These are phyloP conservation scores for Wilhelminamyces savonicus DNA, from an alignment of 805 yeast species.

Conservation along the genomic window DNA sequence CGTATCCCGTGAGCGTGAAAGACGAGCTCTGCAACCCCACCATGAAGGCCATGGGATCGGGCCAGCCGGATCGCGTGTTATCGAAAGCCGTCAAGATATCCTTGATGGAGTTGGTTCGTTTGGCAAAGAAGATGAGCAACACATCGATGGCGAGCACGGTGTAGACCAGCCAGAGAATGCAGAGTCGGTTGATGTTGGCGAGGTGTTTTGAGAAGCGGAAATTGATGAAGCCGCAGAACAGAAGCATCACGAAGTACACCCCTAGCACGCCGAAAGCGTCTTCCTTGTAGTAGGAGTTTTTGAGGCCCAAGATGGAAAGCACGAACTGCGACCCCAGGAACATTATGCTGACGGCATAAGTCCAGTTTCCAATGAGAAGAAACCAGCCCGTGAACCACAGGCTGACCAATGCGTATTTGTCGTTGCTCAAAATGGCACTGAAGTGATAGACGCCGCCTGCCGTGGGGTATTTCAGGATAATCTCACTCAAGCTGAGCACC, in stretches of 20 bases:
- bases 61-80: constrained; percentile 72
- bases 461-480: constrained; percentile 69
- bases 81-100: constrained; percentile 63
- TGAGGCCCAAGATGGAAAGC: constrained; percentile 58
- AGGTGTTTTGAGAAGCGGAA: constrained; percentile 52
- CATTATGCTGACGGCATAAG: constrained; percentile 66
- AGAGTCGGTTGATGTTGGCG: constrained; percentile 58
- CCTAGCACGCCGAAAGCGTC: constrained; percentile 50
- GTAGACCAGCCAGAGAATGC: constrained; percentile 71
- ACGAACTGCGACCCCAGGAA: constrained; percentile 75
- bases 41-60: constrained; percentile 60
- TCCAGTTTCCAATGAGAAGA: constrained; percentile 68
- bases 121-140: constrained; percentile 51
- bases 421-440: constrained; percentile 63
- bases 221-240: constrained; percentile 58
- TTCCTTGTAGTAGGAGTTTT: constrained; percentile 51
- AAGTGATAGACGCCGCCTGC: constrained; percentile 75
- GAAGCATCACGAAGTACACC: constrained; percentile 51
- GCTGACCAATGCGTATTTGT: constrained; percentile 46
- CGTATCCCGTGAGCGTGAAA: constrained; percentile 77
- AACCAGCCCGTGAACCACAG: constrained; percentile 83
- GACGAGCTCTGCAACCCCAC: constrained; percentile 76
- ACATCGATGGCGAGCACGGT: constrained; percentile 66
- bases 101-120: constrained; percentile 50
- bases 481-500: constrained; percentile 70